Conservation (phyloP, 164 flowering plant species). For the Euptelea pleiosperma region DNA sequence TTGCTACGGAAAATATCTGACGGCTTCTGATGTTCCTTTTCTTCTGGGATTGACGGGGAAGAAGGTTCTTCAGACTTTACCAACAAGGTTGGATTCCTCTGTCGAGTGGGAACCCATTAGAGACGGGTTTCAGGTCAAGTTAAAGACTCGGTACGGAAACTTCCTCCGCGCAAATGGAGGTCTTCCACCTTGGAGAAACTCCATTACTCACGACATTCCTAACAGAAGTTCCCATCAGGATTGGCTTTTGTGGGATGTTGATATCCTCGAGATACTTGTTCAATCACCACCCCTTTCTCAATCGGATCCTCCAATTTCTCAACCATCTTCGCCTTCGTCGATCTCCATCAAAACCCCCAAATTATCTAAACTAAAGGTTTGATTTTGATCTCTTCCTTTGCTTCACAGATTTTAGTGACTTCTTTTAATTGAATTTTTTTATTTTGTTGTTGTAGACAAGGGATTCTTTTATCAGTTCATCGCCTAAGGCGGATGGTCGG, state of each 20-base stretch:
- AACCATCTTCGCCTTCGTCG: too few relatives aligned
- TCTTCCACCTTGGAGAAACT: conserved; percentile 83
- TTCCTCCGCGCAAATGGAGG: conserved; percentile 85
- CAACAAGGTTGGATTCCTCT: conserved; percentile 57
- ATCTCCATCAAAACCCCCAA: conserved; percentile 11
- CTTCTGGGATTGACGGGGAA: conserved; percentile 80
- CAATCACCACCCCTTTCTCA: background rate
- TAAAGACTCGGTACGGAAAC: conserved; percentile 67
- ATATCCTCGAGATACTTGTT: conserved; percentile 42
- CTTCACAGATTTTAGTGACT: background rate
- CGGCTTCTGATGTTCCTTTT: conserved; percentile 75
- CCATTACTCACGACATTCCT: conserved; percentile 81
- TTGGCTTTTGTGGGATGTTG: conserved; percentile 77
- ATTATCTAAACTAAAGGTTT: conserved; percentile 20
- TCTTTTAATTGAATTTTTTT: background rate
- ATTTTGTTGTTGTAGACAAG: conserved; percentile 28
- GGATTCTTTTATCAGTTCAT: conserved; percentile 24
- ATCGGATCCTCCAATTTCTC: background rate
- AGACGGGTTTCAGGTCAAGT: conserved; percentile 54
- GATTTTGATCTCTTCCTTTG: background rate
- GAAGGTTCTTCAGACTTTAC: conserved; percentile 63
- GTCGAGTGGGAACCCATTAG: conserved; percentile 79
- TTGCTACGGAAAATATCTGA: conserved; percentile 66
- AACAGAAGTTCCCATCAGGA: conserved; percentile 65
- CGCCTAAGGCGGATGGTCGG: conserved; percentile 41